phyloP scores from a whole-genome alignment of 1,139 yeast genomes.

The Wickerhamiella pararugosa region DNA sequence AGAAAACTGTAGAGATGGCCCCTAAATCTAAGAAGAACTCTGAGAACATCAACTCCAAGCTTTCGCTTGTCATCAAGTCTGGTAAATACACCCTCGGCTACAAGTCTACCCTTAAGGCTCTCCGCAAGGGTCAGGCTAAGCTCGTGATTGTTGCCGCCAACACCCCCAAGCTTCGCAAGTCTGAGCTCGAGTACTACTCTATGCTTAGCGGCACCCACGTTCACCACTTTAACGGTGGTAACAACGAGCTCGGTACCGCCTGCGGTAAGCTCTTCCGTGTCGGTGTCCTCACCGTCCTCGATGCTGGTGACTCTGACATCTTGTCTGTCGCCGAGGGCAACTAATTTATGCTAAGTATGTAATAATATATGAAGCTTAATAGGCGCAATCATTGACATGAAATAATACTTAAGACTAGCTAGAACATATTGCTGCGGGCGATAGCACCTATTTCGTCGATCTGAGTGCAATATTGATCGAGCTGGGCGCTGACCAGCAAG shows the following conservation, averaged over 20 bases:
- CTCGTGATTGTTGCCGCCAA: constrained; percentile 95
- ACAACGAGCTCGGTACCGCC: constrained; percentile 99
- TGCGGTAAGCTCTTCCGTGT: constrained; percentile 99
- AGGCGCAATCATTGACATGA: too few relatives aligned
- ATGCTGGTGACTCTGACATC: constrained; percentile 99
- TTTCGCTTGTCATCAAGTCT: constrained; percentile 95
- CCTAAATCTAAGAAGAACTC: constrained; percentile 79
- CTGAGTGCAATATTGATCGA: constrained; percentile 55
- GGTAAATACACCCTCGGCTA: constrained; percentile 99
- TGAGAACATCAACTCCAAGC: constrained; percentile 96
- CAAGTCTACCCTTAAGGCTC: constrained; percentile 97
- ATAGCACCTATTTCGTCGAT: constrained; percentile 46
- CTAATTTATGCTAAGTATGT: constrained; percentile 6
- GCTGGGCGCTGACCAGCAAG: constrained; percentile 53
- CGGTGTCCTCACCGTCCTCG: constrained; percentile 89
- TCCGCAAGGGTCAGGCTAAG: constrained; percentile 99
- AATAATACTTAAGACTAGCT: background rate
- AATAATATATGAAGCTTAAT: background rate
- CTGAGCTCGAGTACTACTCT: constrained; percentile 99
- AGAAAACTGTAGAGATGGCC: constrained; percentile 39
- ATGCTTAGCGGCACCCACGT: constrained; percentile 98
- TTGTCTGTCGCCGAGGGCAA: constrained; percentile 33
- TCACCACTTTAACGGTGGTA: constrained; percentile 99
- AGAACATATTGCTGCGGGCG: constrained; percentile 20
- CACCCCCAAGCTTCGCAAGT: constrained; percentile 99